These are phyloP conservation scores for Globisporangium cederbergense DNA, from an alignment of 352 stramenopile species.

Conservation along the genomic window DNA sequence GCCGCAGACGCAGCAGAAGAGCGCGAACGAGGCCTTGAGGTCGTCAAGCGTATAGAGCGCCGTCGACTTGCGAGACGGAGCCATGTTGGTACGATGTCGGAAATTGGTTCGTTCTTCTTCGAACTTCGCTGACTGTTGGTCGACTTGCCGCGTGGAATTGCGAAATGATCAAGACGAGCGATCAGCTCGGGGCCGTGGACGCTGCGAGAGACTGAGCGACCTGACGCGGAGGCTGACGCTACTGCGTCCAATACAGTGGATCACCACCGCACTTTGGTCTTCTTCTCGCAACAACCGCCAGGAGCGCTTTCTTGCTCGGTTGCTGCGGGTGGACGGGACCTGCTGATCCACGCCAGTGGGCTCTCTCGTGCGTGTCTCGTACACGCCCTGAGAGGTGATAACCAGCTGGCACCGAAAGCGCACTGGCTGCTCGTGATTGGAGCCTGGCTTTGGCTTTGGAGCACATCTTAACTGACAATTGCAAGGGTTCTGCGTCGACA, in stretches of 20 bases:
- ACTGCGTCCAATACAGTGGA: not conserved
- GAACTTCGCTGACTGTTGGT: not conserved
- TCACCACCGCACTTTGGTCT: not conserved
- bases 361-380: constrained; percentile 13
- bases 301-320: not conserved
- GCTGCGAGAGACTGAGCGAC: not conserved
- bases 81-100: constrained; percentile 1
- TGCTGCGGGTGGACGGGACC: not conserved
- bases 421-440: not conserved
- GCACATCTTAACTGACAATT: not conserved
- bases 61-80: constrained; percentile 13
- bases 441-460: not conserved
- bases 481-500: not conserved
- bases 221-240: not conserved
- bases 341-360: constrained; percentile 5
- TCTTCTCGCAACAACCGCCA: constrained; percentile 8
- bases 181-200: not conserved
- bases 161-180: constrained; percentile 5
- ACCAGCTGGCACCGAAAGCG: not conserved
- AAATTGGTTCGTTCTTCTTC: not conserved
- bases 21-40: constrained; percentile 39
- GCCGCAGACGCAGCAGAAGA: constrained; percentile 53
- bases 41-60: constrained; percentile 44
- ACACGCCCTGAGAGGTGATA: constrained; percentile 1
- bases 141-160: not conserved